Base-by-base conservation (phyloP, 495 filamentous ascomycete species). In the Aspergillus kassunensis region DNA sequence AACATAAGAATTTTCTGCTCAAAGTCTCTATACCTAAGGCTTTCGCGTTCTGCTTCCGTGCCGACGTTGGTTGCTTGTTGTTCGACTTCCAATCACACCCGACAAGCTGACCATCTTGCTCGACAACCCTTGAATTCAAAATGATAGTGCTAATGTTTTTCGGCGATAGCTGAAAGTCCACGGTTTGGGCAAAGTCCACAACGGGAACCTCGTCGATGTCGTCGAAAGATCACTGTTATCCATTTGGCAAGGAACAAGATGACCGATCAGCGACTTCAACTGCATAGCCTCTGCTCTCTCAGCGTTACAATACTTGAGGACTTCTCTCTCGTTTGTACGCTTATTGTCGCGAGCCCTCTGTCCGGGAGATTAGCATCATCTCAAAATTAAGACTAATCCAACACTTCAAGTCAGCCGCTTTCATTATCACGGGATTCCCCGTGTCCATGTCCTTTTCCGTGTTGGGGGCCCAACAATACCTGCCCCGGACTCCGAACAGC, bases 171-270 rank as follows among this genome's bases (percentile, higher is more conserved):
- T 51, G 49, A 34, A 51, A 51, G 3, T 43, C 49, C 12, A 51
- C 37, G 1, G 49, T 44, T 12, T 27, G 29, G 12, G 44, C 34
- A n/a, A 39, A 39, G 33, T 51, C 37, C 24, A 43, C 1, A 18
- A 51, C 49, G 11, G 49, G 49, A 16, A 51, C 49, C 4, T 37
- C 44, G 21, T 51, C 36, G 21, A 51, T 51, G 35, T 51, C 49
- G 33, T 51, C 49, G 23, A 37, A 51, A 51, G 16, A 18, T 51
- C 49, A 7, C 25, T 27, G 25, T 51, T 51, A 15, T 51, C 44
- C 15, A n/a, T n/a, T n/a, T n/a, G n/a, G n/a, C 49, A 37, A 0
- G 27, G 25, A 12, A 21, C 36, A 25, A 51, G 34, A 21, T 25
- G 44, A 6, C 49, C 49, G 8, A 51, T 33, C 16, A 43, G 2